Evolutionary conservation across 176 grass and related monocot genomes (phyloP).

Genomic region (Dactylis glomerata): DNA sequence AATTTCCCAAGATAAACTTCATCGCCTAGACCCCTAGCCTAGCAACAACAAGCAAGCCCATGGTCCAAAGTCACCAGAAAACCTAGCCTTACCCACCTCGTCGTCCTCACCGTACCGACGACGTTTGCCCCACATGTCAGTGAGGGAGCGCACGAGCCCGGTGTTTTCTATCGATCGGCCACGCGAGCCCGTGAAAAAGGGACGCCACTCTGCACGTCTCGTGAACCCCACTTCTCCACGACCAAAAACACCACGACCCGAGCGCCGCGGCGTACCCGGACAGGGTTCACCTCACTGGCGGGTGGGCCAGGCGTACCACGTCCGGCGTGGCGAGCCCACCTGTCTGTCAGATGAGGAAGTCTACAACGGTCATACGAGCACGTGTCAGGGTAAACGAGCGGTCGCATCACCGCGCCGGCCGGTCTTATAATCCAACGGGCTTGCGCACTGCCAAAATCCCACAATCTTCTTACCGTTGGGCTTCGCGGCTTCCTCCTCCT

Average conservation of each 20-base stretch:
- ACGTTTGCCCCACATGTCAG: too few species aligned
- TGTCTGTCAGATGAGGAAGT: rapidly evolving
- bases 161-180: neutral
- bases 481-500: neutral
- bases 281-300: neutral
- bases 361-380: neutral
- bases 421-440: neutral
- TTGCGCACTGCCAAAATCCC: neutral
- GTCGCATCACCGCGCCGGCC: neutral
- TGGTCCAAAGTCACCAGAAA: too few species aligned
- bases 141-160: too few species aligned
- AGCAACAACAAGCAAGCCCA: too few species aligned
- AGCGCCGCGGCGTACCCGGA: neutral
- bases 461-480: conserved; percentile 35
- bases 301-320: neutral
- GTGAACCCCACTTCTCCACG: neutral
- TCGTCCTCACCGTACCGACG: too few species aligned
- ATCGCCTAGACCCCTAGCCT: neutral
- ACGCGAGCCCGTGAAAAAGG: neutral
- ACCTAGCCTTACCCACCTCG: too few species aligned
- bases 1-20: neutral
- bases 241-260: neutral
- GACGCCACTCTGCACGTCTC: neutral
- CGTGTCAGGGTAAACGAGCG: neutral
- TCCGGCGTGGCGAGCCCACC: neutral